These are phyloP conservation scores for Podospora pseudoanserina DNA, from an alignment of 495 filamentous ascomycete genomes.

Conservation along the genomic window DNA sequence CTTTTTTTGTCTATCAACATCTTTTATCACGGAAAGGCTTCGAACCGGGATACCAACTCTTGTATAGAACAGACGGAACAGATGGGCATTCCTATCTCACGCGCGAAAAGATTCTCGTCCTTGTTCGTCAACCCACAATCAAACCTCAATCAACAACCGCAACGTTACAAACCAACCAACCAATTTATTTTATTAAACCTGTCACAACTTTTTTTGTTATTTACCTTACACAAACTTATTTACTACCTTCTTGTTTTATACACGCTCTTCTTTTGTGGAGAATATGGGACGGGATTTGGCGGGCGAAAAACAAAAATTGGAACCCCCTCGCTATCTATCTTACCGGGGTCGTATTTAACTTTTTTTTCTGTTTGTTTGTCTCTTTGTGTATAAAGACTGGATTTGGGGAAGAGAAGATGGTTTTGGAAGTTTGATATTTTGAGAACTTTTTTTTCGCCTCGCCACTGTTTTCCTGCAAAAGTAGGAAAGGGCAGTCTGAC, in stretches of 20 bases:
- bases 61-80: not conserved
- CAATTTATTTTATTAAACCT: no score
- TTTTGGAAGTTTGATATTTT: not conserved
- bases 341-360: not conserved
- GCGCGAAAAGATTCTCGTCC: not conserved
- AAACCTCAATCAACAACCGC: no score
- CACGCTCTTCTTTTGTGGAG: no score
- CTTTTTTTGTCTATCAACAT: slow-evolving; percentile 12
- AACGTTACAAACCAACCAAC: no score
- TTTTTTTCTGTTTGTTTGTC: not conserved
- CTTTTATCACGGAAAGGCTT: not conserved
- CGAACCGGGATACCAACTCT: not conserved
- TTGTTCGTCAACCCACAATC: no score
- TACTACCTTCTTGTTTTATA: no score
- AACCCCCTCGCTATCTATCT: no score
- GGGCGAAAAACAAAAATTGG: no score
- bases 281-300: no score
- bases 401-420: not conserved
- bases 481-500: not conserved
- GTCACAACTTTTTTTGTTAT: no score
- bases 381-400: not conserved
- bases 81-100: no score
- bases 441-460: not conserved
- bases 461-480: not conserved
- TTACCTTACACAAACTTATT: no score